Evolutionary conservation across 768 basidiomycete genomes (phyloP).

Genomic region (Hirschioporus abietinus): DNA sequence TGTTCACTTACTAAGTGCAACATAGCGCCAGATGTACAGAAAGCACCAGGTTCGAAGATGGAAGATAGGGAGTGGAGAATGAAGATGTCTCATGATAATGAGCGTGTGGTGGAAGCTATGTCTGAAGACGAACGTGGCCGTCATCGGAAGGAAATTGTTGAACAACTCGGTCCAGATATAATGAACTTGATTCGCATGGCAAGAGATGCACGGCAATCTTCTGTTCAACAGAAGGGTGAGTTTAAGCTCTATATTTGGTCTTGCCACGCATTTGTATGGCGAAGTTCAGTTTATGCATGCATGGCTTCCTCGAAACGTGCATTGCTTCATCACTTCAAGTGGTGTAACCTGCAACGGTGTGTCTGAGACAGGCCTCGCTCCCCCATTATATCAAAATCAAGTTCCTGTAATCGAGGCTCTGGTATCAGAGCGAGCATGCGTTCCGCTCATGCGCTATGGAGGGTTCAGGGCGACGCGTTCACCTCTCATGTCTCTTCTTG

Average conservation of each 20-base stretch:
- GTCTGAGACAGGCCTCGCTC: background rate
- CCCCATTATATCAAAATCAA: background rate
- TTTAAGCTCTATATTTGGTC: background rate
- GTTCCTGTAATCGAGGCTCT: background rate
- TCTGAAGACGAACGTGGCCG: constrained; percentile 60
- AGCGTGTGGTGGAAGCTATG: constrained; percentile 59
- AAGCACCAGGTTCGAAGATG: constrained; percentile 12
- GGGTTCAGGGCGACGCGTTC: background rate
- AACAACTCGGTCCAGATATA: constrained; percentile 66
- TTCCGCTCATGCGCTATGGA: background rate
- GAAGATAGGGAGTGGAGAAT: constrained; percentile 39
- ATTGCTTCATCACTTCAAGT: background rate
- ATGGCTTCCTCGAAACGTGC: background rate
- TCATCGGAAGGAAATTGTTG: constrained; percentile 60
- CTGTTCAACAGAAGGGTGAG: constrained; percentile 16
- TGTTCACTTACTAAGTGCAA: background rate
- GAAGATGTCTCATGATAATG: constrained; percentile 65
- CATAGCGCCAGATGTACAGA: background rate
- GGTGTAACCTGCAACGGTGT: background rate
- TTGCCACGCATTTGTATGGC: background rate
- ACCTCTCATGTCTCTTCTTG: background rate
- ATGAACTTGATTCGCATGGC: constrained; percentile 55
- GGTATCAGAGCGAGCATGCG: background rate
- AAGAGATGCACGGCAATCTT: constrained; percentile 38
- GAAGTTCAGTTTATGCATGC: background rate